Evolutionary conservation across 805 yeast species (phyloP).

Genomic region (Saccharomycopsis fibuligera): DNA sequence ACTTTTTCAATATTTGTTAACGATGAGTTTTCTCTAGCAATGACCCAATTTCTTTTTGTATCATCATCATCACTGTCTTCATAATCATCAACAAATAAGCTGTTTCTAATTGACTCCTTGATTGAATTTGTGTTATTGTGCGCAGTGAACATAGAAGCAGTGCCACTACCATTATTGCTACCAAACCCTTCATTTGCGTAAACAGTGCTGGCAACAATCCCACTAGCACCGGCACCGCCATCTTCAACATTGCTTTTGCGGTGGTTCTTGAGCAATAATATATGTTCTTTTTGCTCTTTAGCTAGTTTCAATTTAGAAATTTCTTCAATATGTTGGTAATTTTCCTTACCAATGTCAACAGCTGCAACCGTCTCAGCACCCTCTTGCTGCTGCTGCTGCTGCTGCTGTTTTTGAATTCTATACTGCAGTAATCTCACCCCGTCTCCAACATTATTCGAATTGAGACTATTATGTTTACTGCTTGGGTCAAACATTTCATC

Average conservation of each 20-base stretch:
- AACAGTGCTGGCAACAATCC: background rate
- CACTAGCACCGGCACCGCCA: background rate
- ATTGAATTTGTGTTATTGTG: conserved; percentile 4
- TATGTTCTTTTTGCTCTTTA: conserved; percentile 16
- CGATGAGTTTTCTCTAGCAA: conserved; percentile 22
- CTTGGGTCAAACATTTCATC: background rate
- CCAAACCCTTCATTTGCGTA: conserved; percentile 3
- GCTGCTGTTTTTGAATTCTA: background rate
- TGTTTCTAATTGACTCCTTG: conserved; percentile 5
- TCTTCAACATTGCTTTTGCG: conserved; percentile 6
- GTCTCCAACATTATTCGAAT: background rate
- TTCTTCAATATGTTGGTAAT: conserved; percentile 19
- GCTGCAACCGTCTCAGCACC: background rate
- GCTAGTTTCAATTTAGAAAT: conserved; percentile 18
- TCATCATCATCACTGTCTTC: conserved; percentile 21
- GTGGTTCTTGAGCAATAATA: conserved; percentile 7
- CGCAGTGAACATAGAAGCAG: background rate
- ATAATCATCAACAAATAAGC: conserved; percentile 20
- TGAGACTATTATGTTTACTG: background rate
- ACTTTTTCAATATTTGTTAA: conserved; percentile 17
- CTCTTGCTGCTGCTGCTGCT: background rate
- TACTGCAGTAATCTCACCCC: background rate
- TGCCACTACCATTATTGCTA: conserved; percentile 1
- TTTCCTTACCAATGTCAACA: conserved; percentile 16
- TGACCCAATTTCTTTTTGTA: conserved; percentile 19